Evolutionary conservation across 176 grass and related monocot species (phyloP).

Genomic region (Oryza longistaminata): DNA sequence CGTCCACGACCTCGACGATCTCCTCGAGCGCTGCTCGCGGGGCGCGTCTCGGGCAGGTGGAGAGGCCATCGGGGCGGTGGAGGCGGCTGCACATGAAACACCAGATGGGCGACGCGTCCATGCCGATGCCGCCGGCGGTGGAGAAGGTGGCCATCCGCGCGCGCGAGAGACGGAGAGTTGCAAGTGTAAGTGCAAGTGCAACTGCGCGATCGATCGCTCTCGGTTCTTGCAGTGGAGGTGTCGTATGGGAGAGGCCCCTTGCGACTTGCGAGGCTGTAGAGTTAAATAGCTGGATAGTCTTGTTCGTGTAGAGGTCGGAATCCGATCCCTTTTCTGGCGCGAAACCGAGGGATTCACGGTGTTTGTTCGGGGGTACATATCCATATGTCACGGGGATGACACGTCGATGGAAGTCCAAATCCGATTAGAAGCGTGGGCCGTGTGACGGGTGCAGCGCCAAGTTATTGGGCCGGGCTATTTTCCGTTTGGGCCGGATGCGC

Average conservation of each 20-base stretch:
- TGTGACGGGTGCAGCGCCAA: no score
- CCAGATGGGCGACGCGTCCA: neutral
- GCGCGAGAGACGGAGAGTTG: no score
- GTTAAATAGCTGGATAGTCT: neutral
- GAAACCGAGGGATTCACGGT: no score
- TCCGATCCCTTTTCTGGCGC: neutral
- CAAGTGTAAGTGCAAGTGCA: no score
- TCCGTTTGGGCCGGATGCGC: no score
- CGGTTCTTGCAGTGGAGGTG: neutral
- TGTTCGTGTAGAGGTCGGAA: neutral
- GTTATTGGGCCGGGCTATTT: no score
- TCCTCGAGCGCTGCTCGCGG: neutral
- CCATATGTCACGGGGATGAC: no score
- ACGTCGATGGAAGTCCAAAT: no score
- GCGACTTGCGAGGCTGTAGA: no score
- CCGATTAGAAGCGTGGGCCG: no score
- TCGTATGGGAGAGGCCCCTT: neutral
- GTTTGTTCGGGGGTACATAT: no score
- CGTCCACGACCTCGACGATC: constrained; percentile 16
- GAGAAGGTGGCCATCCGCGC: neutral
- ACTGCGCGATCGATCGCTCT: neutral
- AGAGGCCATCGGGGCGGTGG: neutral
- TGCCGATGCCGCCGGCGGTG: neutral
- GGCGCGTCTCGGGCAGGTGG: neutral
- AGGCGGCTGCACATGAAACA: constrained; percentile 26